These are phyloP conservation scores for Mucor circinelloides DNA, from an alignment of 371 early-diverging fungal species.

Conservation along the genomic window DNA sequence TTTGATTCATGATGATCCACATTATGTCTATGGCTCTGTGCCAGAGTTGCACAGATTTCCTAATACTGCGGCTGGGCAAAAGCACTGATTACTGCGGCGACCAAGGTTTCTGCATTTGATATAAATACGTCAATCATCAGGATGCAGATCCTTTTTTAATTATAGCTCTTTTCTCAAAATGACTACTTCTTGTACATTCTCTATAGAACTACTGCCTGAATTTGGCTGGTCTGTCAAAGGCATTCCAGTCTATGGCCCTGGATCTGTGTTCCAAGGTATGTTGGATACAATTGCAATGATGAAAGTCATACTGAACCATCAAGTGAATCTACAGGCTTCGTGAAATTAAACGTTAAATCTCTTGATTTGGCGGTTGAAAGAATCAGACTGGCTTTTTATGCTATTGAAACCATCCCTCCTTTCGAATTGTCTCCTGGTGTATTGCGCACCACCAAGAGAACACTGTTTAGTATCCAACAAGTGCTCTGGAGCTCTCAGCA, in stretches of 20 bases:
- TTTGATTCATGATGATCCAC: not conserved
- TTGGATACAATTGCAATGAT: not conserved
- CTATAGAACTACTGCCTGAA: constrained; percentile 23
- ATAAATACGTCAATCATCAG: not conserved
- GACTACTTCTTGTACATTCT: constrained; percentile 10
- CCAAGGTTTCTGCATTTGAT: not conserved
- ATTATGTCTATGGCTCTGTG: not conserved
- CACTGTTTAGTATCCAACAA: constrained; percentile 11
- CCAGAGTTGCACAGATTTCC: not conserved
- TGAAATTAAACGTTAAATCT: constrained; percentile 10
- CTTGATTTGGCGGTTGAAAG: not conserved
- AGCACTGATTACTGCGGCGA: not conserved
- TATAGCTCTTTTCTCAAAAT: constrained; percentile 1
- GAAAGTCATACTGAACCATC: not conserved
- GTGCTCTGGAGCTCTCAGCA: constrained; percentile 9
- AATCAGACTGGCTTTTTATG: constrained; percentile 19
- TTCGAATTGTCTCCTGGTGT: constrained; percentile 9
- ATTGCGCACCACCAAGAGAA: not conserved
- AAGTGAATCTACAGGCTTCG: not conserved
- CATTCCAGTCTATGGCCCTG: constrained; percentile 25
- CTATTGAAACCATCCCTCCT: constrained; percentile 17
- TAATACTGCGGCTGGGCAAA: not conserved
- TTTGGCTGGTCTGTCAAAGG: constrained; percentile 28
- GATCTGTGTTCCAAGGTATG: constrained; percentile 35
- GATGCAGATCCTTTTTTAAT: constrained; percentile 7